phyloP scores from a whole-genome alignment of 2,329 filamentous ascomycete species.

The Eutypella sp. region DNA sequence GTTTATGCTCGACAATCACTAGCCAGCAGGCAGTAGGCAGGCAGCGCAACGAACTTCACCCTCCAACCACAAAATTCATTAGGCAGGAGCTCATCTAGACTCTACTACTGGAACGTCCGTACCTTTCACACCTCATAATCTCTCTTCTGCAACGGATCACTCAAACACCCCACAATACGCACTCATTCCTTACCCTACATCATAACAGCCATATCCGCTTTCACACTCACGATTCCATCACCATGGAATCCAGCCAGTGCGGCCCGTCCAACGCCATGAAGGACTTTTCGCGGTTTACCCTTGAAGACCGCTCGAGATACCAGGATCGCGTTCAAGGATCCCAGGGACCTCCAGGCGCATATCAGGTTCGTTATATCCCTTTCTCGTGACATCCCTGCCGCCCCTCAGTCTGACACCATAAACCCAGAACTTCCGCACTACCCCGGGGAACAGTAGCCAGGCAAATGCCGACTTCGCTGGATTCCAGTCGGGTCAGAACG shows the following conservation, averaged over 20 bases:
- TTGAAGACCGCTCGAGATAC: conserved; percentile 64
- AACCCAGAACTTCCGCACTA: background rate
- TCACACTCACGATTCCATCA: conserved; percentile 8
- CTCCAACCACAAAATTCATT: no score
- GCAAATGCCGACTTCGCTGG: background rate
- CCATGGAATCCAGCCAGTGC: conserved; percentile 49
- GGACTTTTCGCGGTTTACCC: conserved; percentile 64
- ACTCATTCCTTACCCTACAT: background rate
- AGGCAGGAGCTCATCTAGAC: no score
- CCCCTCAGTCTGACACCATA: background rate
- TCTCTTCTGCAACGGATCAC: no score
- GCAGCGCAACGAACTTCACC: no score
- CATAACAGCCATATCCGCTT: background rate
- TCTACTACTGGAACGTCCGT: no score
- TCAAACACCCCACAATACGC: no score
- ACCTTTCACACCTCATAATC: no score
- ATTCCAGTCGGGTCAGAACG: background rate
- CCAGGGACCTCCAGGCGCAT: no score
- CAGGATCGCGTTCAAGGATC: conserved; percentile 65
- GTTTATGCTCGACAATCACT: no score
- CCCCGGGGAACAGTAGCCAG: background rate
- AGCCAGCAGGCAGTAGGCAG: no score
- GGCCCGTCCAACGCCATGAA: conserved; percentile 73
- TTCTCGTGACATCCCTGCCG: conserved; percentile 8
- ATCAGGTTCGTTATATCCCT: background rate